Base-by-base conservation (phyloP, 2,329 filamentous ascomycete genomes). In the Neonectria hederae region DNA sequence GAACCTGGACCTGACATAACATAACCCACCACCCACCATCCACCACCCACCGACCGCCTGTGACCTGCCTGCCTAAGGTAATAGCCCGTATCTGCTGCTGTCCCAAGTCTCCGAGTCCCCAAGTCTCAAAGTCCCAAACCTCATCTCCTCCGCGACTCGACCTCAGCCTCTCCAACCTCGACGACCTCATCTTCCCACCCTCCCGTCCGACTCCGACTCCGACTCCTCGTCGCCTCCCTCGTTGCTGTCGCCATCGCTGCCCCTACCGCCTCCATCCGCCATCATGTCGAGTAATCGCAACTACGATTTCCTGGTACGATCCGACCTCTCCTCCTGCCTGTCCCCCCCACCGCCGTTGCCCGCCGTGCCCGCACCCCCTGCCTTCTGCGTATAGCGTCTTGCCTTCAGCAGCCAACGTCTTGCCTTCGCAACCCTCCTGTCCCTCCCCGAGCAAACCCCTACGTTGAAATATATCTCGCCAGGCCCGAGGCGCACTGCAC, bases 271-370 rank as follows among this genome's bases (percentile, higher is more conserved):
- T 60, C 62, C 62, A 62, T 62, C 69, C 70, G 69, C 74, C 80
- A 86, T 78, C 75, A 99, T 99, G 96, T 94, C 96, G 76, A 93
- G 92, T 81, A 97, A 95, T 86, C 90, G 96, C 82, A 99, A 99
- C 86, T 99, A 99, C 83, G 96, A 99, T 82, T 98, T 98, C 82
- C 87, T 99, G 83, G 95, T 98, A 90, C 78, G 90, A 69, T 67
- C 54, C 67, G 60, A 59, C 59, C 54, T 65, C 68, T 64, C 62
- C 70, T 62, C 64, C 65, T 35, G 32, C 32, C 32, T 35, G 32
- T 6, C 32, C 35, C 64, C 64, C 61, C 61, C 60, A 67, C 67
- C 70, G 66, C 63, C 63, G 63, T 56, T 53, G 19, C 46, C 56
- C 54, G 56, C 66, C 68, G 60, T 58, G 69, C 58, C 65, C 54